Conservation (phyloP, 768 basidiomycete genomes). For the Sporobolomyces pararoseus region DNA sequence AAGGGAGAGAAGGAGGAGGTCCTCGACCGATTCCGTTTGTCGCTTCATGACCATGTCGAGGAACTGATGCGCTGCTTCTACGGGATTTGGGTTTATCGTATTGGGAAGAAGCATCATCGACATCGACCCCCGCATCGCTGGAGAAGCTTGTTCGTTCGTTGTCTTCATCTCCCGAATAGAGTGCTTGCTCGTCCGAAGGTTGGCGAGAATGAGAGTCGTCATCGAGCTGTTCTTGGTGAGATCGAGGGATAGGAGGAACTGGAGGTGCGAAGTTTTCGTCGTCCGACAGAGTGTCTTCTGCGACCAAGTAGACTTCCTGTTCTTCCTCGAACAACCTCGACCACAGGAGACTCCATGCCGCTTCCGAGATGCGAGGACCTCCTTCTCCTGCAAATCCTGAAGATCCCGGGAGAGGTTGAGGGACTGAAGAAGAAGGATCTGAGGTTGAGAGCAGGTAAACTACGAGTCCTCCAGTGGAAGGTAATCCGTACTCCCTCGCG, state of each 20-base stretch:
- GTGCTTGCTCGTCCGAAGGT: slow-evolving; percentile 2
- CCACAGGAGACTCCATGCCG: slow-evolving; percentile 87
- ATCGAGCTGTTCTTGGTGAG: slow-evolving; percentile 8
- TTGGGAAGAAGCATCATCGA: slow-evolving; percentile 1
- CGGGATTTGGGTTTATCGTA: slow-evolving; percentile 45
- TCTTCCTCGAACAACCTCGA: slow-evolving; percentile 43
- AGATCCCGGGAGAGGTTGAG: slow-evolving; percentile 47
- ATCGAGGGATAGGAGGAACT: slow-evolving; percentile 55
- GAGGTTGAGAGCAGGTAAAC: slow-evolving; percentile 67
- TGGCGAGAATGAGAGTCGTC: background rate
- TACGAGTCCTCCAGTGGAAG: slow-evolving; percentile 74
- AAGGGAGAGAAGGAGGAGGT: slow-evolving; percentile 20
- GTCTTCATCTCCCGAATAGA: slow-evolving; percentile 22
- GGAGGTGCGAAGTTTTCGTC: slow-evolving; percentile 51
- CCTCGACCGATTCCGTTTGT: slow-evolving; percentile 46
- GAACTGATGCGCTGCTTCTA: slow-evolving; percentile 54
- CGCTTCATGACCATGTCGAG: slow-evolving; percentile 38
- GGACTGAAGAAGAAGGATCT: slow-evolving; percentile 35
- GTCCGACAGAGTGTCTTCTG: slow-evolving; percentile 14
- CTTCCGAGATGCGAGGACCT: slow-evolving; percentile 79
- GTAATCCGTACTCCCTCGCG: slow-evolving; percentile 87
- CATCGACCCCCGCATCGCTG: slow-evolving; percentile 27
- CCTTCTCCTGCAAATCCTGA: slow-evolving; percentile 48
- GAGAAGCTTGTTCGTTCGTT: slow-evolving; percentile 30
- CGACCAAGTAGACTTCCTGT: slow-evolving; percentile 22